Base-by-base conservation (phyloP, 306 rosid species). In the Dalbergia oliveri region DNA sequence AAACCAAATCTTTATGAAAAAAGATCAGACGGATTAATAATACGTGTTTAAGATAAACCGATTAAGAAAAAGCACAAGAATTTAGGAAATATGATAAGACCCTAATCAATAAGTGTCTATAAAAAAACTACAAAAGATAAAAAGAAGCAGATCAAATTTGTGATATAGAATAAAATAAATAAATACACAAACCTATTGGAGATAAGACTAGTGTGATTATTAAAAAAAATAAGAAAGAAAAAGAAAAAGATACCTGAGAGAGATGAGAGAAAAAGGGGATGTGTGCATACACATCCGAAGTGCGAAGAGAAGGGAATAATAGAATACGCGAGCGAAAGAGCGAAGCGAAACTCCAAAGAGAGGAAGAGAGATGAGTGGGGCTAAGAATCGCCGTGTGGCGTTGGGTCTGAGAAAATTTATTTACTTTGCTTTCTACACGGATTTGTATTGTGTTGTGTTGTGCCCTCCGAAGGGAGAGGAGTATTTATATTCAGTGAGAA, bases 201-300 rank as follows among this genome's bases (percentile, higher is more conserved):
- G 77, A 34, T 71, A 58, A 14, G 16, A 68, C 7, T 12, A 47
- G 12, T 21, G 13, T 4, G 23, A 26, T 26, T 53, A 8, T 5
- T 44, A 66, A 63, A 1, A 21, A 74, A 18, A 47, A 21, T 39
- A 0, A 26, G 8, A 26, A 18, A 16, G 13, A 15, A n/a, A 1
- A 18, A 72, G 12, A 43, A 31, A 47, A 0, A 26, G 9, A 33
- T 82, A 92, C 97, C 98, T 82, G 91, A 86, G 87, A 85, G 87
- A 83, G 92, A 89, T 90, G 84, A 87, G 92, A 85, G 83, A 68
- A 79, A 77, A 69, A 70, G 82, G 59, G 69, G 82, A 73, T 21
- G 86, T 86, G 84, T 57, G 85, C 83, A 66, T 39, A 90, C 86
- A 84, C 97, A 92, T 94, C 94, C 97, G 94, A 83, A 56, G 87